Percentiles rank a stretch among this genome's conserved stretches.
These are phyloP conservation scores for Prasinococcaceae sp. DNA, from an alignment of 139 green algal species.

Conservation along the genomic window DNA sequence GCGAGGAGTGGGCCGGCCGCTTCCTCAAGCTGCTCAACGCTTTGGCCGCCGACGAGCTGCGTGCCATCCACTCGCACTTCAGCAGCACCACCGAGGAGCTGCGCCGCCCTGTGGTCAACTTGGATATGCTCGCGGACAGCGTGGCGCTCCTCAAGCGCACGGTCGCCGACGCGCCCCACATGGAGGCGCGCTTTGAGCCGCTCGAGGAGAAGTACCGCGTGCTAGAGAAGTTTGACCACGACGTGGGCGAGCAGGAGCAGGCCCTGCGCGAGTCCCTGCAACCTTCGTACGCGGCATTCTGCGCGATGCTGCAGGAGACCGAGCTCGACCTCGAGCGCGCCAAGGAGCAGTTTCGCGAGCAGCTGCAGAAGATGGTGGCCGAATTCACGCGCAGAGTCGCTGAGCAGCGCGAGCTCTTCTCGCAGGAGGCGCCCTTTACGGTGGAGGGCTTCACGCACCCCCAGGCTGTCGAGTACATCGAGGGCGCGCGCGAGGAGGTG, in stretches of 20 bases:
- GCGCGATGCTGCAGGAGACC: slow-evolving; percentile 40
- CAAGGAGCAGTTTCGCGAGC: slow-evolving; percentile 65
- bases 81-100: slow-evolving; percentile 22
- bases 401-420: slow-evolving; percentile 44
- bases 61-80: slow-evolving; percentile 18
- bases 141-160: slow-evolving; percentile 46
- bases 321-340: slow-evolving; percentile 41
- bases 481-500: slow-evolving; percentile 19
- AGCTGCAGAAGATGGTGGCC: slow-evolving; percentile 60
- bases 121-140: slow-evolving; percentile 55
- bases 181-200: slow-evolving; percentile 44
- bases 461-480: slow-evolving; percentile 30
- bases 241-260: slow-evolving; percentile 40
- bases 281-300: slow-evolving; percentile 38
- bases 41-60: slow-evolving; percentile 28
- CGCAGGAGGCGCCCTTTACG: slow-evolving; percentile 29
- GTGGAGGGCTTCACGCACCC: slow-evolving; percentile 2
- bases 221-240: slow-evolving; percentile 51
- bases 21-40: slow-evolving; percentile 43
- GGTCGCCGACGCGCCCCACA: slow-evolving; percentile 21
- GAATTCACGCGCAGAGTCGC: slow-evolving; percentile 45
- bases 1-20: slow-evolving; percentile 47
- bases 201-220: slow-evolving; percentile 49
- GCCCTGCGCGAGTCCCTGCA: slow-evolving; percentile 44
- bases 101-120: slow-evolving; percentile 11